Conservation (phyloP, 352 stramenopile species). For the Globisporangium ultimum region DNA sequence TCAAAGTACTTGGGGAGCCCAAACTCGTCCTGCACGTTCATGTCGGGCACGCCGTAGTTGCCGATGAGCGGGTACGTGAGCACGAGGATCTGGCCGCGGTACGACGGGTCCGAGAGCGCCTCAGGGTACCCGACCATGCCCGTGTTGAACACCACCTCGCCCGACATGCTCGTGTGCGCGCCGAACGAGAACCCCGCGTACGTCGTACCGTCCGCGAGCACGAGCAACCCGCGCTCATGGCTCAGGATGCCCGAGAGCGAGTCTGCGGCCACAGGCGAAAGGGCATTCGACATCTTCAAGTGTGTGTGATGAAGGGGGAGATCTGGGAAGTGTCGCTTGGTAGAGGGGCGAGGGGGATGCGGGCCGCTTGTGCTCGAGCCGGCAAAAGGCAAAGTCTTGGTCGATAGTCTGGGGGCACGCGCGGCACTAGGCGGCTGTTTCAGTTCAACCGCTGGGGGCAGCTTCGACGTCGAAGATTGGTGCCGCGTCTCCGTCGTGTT, state of each 20-base stretch:
- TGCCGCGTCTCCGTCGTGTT: too few species aligned
- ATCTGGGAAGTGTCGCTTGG: slow-evolving; percentile 21
- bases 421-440: background rate
- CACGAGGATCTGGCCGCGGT: slow-evolving; percentile 95
- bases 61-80: slow-evolving; percentile 96
- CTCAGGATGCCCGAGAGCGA: slow-evolving; percentile 35
- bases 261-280: slow-evolving; percentile 48
- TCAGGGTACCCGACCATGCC: slow-evolving; percentile 98
- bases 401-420: background rate
- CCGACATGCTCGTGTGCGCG: slow-evolving; percentile 70
- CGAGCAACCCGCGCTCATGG: slow-evolving; percentile 70
- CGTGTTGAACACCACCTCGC: slow-evolving; percentile 96
- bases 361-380: slow-evolving; percentile 28
- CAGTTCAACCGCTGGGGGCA: background rate
- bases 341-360: background rate
- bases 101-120: slow-evolving; percentile 95
- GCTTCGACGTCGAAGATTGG: slow-evolving; percentile 8
- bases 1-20: slow-evolving; percentile 90
- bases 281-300: slow-evolving; percentile 1
- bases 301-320: slow-evolving; percentile 4
- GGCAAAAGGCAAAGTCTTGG: slow-evolving; percentile 47
- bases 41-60: slow-evolving; percentile 95
- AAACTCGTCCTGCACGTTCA: slow-evolving; percentile 62
- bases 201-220: slow-evolving; percentile 77
- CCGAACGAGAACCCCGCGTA: slow-evolving; percentile 82